These are phyloP conservation scores for Geotrichum phurueaensis DNA, from an alignment of 1,139 yeast genomes.

Conservation along the genomic window DNA sequence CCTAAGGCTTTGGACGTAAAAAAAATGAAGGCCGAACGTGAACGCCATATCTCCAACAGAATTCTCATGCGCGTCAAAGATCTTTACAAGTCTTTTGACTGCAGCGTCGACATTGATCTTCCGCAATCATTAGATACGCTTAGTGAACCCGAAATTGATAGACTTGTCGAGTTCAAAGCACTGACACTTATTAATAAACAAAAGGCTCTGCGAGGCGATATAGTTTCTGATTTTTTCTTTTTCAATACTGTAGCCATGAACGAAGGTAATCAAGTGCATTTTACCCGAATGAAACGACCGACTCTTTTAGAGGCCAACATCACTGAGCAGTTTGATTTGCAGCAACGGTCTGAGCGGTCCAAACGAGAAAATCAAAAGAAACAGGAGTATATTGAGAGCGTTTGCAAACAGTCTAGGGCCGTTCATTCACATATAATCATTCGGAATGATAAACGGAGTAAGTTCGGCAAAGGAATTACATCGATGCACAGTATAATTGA, in stretches of 20 bases:
- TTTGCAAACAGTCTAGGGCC: conserved; percentile 6
- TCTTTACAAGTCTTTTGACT: conserved; percentile 48
- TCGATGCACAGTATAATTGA: conserved; percentile 67
- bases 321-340: conserved; percentile 55
- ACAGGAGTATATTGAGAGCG: conserved; percentile 2
- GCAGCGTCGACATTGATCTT: conserved; percentile 23
- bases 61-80: conserved; percentile 59
- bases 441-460: conserved; percentile 11
- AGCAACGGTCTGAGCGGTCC: conserved; percentile 44
- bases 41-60: conserved; percentile 28
- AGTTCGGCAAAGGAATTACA: conserved; percentile 41
- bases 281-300: conserved; percentile 55
- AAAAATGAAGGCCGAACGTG: conserved; percentile 50
- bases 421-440: conserved; percentile 2
- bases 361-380: conserved; percentile 13
- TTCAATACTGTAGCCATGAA: conserved; percentile 38
- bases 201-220: conserved; percentile 70
- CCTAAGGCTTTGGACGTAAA: conserved; percentile 69
- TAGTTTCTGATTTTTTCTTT: conserved; percentile 57
- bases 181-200: conserved; percentile 71
- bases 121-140: conserved; percentile 3
- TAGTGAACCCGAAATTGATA: conserved; percentile 23
- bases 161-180: conserved; percentile 68
- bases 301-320: conserved; percentile 54
- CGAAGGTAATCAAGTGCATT: conserved; percentile 36